Percentiles rank a stretch among this genome's conserved stretches.
phyloP scores from a whole-genome alignment of 805 yeast species.

The Lipomyces spencermartinsiae region DNA sequence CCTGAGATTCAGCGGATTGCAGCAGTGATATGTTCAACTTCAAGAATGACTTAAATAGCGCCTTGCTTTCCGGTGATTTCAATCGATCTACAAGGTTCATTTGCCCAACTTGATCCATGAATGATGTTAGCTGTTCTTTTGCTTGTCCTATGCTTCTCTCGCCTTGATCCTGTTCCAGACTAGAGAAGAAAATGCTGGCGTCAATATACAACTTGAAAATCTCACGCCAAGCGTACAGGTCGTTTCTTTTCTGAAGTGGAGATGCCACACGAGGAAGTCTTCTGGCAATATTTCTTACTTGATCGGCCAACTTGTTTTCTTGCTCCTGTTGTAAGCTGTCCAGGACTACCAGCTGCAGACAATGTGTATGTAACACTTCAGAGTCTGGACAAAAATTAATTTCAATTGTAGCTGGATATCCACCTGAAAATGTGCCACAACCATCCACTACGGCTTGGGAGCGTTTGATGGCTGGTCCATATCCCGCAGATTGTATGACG shows the following conservation, averaged over 20 bases:
- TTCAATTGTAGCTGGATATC: slow-evolving; percentile 41
- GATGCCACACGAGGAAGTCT: slow-evolving; percentile 50
- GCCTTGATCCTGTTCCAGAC: slow-evolving; percentile 55
- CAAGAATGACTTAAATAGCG: slow-evolving; percentile 58
- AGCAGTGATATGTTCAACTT: slow-evolving; percentile 61
- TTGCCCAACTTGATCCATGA: slow-evolving; percentile 51
- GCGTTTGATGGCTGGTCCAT: no score
- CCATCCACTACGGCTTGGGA: no score
- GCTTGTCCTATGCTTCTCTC: slow-evolving; percentile 56
- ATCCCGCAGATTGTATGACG: background rate
- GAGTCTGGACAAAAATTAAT: slow-evolving; percentile 61
- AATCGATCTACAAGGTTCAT: slow-evolving; percentile 51
- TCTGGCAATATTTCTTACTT: slow-evolving; percentile 54
- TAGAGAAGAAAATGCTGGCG: slow-evolving; percentile 65
- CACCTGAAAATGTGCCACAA: background rate
- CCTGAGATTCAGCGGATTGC: slow-evolving; percentile 64
- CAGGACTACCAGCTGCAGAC: slow-evolving; percentile 59
- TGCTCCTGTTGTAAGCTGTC: slow-evolving; percentile 52
- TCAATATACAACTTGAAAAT: slow-evolving; percentile 70
- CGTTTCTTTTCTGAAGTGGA: slow-evolving; percentile 54
- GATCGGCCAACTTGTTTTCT: slow-evolving; percentile 52
- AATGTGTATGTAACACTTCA: slow-evolving; percentile 63
- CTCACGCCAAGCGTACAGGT: slow-evolving; percentile 73
- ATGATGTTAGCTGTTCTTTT: slow-evolving; percentile 52
- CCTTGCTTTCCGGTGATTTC: slow-evolving; percentile 54